Base-by-base conservation (phyloP, 2,329 filamentous ascomycete species). In the Graphilbum fragrans region DNA sequence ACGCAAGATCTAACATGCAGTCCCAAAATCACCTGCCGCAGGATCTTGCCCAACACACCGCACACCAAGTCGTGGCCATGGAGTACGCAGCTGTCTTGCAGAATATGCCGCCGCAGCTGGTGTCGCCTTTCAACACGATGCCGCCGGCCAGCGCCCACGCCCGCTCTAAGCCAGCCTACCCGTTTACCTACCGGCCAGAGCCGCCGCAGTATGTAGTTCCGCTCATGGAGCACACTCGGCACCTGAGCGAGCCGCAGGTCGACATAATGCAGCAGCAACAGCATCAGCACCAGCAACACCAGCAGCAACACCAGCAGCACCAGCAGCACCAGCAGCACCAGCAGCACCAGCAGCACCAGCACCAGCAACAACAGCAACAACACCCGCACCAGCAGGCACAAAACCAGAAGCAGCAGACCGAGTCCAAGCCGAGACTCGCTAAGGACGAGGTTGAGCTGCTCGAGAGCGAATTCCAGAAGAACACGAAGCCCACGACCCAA, bases 401-500 rank as follows among this genome's bases (percentile, higher is more conserved):
- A 14, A 16, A 38, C 6, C 42, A 23, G 16, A 27, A 45, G 5
- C 58, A 63, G 49, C 58, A 59, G 19, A 40, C 45, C 11, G 64
- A 71, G 48, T 65, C 69, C 12, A 73, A 72, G 51, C 67, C 70
- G 19, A 61, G 70, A 25, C 59, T 77, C 23, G 70, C 70, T 42
- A 76, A 75, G 53, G 70, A 74, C 39, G 72, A 76, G 53, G 72
- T 76, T 9, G 71, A 74, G 47, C 55, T 72, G 37, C 60, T 80
- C 23, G 76, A 80, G 52, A 63, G 66, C 27, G 73, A 78, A 53
- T 80, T 80, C 49, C 65, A 71, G 46, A 74, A 74, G 55, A 80
- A 80, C 54, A 70, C 72, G 47, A 80, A 80, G 58, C 76, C 76
- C 10, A 76, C 70, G 40, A 78, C 73, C 56, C 74, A 67, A 43